Evolutionary conservation across 345 rosid genomes (phyloP), one percentile per base, ranked within the genome.

Genomic region (Eucalyptus caleyi): DNA sequence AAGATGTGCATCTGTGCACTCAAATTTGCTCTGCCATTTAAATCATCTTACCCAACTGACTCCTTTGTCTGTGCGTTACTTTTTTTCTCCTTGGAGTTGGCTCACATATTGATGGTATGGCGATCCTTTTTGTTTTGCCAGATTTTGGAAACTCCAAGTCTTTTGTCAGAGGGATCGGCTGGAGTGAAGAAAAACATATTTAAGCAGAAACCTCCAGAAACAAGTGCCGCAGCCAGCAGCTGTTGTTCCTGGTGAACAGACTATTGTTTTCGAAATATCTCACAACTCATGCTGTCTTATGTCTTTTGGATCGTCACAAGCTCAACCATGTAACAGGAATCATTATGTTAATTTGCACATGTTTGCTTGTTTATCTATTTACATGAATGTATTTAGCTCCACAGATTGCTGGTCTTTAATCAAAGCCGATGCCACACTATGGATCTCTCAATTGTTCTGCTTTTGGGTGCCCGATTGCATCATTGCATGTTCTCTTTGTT

Each of bases 141-240:
- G 99, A 96, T 97, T n/a, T 93, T 96, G 93, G 99, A 97, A 86
- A 94, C 99, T 4, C 99, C 99, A 6, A 96, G 96, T 88, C 96
- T 97, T 37, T 87, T 94, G 88, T 96, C 96, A 4, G 97, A 96
- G 92, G 98, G 97, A 18, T 95, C 98, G 1, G 93, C 94, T 30
- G 96, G 98, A 51, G 92, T 93, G 91, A 96, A 95, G 90, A 97
- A 94, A 93, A 96, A 96, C 94, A 97, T 97, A 88, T 96, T 97
- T 91, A 95, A 94, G 91, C 94, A 96, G 92, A 94, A 94, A 89
- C 97, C 97, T 30, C 92, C 95, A 3, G 93, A 93, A 87, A 54
- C 92, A n/a, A 92, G 90, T 80, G 95, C 93, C 2, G 86, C 95
- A 18, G 86, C 93, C 47, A 89, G 96, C 87, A 85, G 94, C 88